Evolutionary conservation across 176 grass and related monocot genomes (phyloP), one percentile per base, ranked within the genome.

Genomic region (Zea luxurians): DNA sequence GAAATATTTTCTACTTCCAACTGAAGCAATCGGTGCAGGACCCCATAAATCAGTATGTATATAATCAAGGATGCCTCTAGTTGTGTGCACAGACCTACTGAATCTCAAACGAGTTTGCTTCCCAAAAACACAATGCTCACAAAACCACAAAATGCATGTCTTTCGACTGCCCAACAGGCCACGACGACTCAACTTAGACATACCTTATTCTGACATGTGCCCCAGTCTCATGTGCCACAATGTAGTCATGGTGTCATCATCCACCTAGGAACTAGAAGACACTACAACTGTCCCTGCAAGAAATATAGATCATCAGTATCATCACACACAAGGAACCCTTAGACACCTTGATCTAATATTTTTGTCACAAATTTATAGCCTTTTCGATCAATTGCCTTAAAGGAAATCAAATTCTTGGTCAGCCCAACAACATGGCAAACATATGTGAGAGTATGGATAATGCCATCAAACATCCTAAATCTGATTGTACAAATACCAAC

Each of bases 1-100:
- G 2, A 71, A 71, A 37, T 71, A 71, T 27, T 53, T 71, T 71
- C 69, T 27, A 71, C 69, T 48, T 71, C 47, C 13, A 17, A 8
- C 17, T 5, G 21, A 71, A 1, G 27, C 52, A 1, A 52, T 1
- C 0, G 3, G 1, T 71, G 48, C 69, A 0, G 52, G 13, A 17
- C 47, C 27, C 47, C 21, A 71, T 2, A 71, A 17, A 52, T 71
- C 6, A 37, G 6, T 71, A 3, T 71, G 69, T 6, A 71, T 27
- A 71, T 50, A 71, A 8, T 71, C 3, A 37, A 52, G 27, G 52
- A 71, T 71, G 48, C 1, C 13, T 11, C 4, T 71, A 2, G 13
- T 71, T 0, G 7, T 71, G 13, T 52, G 69, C 2, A 71, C 44
- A 16, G 4, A 37, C 11, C 2, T 50, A 0, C 2, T 71, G 13